Evolutionary conservation across 2,329 filamentous ascomycete species (phyloP).

Genomic region (Exophiala sp.): DNA sequence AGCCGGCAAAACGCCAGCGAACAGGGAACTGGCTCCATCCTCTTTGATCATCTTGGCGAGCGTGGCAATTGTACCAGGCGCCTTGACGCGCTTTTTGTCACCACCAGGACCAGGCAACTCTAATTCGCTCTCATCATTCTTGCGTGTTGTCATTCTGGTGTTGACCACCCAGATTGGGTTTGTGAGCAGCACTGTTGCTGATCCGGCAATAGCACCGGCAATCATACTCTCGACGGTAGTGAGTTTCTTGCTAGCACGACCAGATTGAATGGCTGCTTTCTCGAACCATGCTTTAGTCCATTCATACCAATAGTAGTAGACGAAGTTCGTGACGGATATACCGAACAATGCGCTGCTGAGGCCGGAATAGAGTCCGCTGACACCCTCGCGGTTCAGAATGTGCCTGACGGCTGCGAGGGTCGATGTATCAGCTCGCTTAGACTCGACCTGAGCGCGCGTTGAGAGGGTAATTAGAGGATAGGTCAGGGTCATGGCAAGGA

Average conservation of each 20-base stretch:
- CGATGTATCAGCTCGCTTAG: slow-evolving; percentile 81
- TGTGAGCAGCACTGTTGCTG: slow-evolving; percentile 89
- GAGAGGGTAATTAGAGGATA: slow-evolving; percentile 97
- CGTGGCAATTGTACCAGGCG: slow-evolving; percentile 74
- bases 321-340: slow-evolving; percentile 98
- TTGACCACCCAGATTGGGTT: slow-evolving; percentile 99
- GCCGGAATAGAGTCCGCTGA: slow-evolving; percentile 85
- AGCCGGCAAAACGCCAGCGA: slow-evolving; percentile 87
- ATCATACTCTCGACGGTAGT: slow-evolving; percentile 93
- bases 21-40: slow-evolving; percentile 81
- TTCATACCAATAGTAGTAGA: slow-evolving; percentile 99
- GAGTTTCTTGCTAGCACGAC: slow-evolving; percentile 73
- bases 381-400: slow-evolving; percentile 88
- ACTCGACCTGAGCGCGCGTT: slow-evolving; percentile 95
- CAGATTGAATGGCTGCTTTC: slow-evolving; percentile 66
- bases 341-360: slow-evolving; percentile 93
- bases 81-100: slow-evolving; percentile 47
- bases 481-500: slow-evolving; percentile 92
- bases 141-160: slow-evolving; percentile 92
- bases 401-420: slow-evolving; percentile 78
- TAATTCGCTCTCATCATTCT: slow-evolving; percentile 51
- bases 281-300: slow-evolving; percentile 87
- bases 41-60: slow-evolving; percentile 74
- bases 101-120: slow-evolving; percentile 35
- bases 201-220: slow-evolving; percentile 88